Evolutionary conservation across 2,329 filamentous ascomycete species (phyloP).

Genomic region (Apiospora aurea): DNA sequence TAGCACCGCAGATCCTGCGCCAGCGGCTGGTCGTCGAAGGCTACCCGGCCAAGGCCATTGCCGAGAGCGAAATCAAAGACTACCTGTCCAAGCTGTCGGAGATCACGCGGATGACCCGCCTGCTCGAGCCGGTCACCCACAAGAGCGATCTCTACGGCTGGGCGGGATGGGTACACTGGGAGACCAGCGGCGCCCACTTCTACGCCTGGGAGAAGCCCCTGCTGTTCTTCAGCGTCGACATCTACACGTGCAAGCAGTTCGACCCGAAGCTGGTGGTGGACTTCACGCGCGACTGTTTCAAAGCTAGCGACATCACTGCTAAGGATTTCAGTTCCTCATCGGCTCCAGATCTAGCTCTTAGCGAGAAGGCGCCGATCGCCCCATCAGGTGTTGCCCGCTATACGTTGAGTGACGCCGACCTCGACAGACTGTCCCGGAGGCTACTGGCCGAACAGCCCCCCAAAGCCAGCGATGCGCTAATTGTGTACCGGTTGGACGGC

Average conservation of each 20-base stretch:
- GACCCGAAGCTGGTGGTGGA: constrained; percentile 16
- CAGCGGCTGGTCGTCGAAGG: constrained; percentile 26
- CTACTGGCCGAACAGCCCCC: constrained; percentile 29
- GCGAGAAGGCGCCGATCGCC: neutral
- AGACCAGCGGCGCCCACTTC: constrained; percentile 25
- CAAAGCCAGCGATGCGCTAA: constrained; percentile 22
- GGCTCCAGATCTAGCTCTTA: neutral
- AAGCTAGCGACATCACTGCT: constrained; percentile 8
- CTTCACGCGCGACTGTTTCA: constrained; percentile 22
- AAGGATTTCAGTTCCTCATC: constrained; percentile 21
- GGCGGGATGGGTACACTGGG: constrained; percentile 26
- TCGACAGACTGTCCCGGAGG: constrained; percentile 22
- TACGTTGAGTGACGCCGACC: constrained; percentile 27
- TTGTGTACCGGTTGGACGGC: constrained; percentile 27
- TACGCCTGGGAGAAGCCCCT: constrained; percentile 25
- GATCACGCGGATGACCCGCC: constrained; percentile 6
- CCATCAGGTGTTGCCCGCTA: constrained; percentile 21
- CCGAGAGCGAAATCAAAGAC: constrained; percentile 13
- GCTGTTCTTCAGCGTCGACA: constrained; percentile 26
- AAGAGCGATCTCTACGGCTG: constrained; percentile 25
- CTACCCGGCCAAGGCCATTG: constrained; percentile 22
- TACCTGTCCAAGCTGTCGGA: constrained; percentile 23
- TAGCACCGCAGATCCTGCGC: constrained; percentile 23
- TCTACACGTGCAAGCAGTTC: constrained; percentile 26
- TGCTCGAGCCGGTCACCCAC: constrained; percentile 25